Base-by-base conservation (phyloP, 495 filamentous ascomycete genomes). In the Podospora comata region DNA sequence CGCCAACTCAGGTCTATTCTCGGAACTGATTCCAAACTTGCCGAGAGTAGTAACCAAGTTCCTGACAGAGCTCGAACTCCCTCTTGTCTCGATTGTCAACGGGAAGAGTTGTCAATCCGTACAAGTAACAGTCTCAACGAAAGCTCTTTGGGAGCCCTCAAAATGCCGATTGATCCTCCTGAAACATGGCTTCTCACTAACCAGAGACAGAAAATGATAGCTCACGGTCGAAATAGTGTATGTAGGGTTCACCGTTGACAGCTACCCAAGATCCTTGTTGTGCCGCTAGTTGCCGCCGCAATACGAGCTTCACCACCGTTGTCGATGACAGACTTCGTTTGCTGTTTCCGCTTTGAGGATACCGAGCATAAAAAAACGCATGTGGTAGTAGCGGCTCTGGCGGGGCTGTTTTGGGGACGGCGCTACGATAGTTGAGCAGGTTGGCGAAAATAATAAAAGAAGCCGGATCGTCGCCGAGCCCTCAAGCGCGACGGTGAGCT, bases 401-500 rank as follows among this genome's bases (percentile, higher is more conserved):
- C 55, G 55, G 55, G 55, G 55, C 23, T 23, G 30, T 32, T 32
- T 1, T 23, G 13, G 54, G 16, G 55, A 26, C n/a, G 55, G 55
- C 55, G 55, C 55, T 48, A 48, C 55, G n/a, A 9, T 58, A 58
- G 55, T 58, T 58, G 55, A 58, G 55, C 55, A 26, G 55, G 16
- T 58, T 58, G 55, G 55, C 55, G 55, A 58, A 26, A 58, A 58
- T 26, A 58, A 20, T 26, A 58, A 26, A 58, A 19, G 55, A 58
- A 26, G 55, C n/a, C 55, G 55, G 23, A 58, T 58, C 23, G 55
- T 19, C 23, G 55, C 55, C 55, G 16, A 58, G 55, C 55, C 55
- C n/a, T 58, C 55, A 58, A 58, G 19, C 55, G 55, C 55, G 19
- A 58, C 55, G 19, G 55, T 26, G 55, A 58, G 55, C 55, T 58